Base-by-base conservation (phyloP, 768 basidiomycete species). In the Phanerochaete sordida region DNA sequence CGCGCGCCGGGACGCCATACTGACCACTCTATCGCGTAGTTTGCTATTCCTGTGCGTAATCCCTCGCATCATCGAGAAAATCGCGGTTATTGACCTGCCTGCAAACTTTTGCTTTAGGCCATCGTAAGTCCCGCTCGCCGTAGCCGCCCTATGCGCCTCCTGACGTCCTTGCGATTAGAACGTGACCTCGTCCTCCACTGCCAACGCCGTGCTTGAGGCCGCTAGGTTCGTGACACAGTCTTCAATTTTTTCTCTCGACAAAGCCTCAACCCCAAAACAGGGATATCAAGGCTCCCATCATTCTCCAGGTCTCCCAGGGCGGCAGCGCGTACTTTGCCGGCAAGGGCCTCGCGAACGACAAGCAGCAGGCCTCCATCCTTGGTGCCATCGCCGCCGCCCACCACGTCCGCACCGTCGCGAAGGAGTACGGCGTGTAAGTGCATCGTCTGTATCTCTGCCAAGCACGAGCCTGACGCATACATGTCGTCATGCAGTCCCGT, bases 301-400 rank as follows among this genome's bases (percentile, higher is more conserved):
- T 99, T 76, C 79, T 98, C 69, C 97, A 98, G 73, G 88, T 95
- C 64, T 99, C 97, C 57, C 95, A 99, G 74, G 97, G 97, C 59
- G 97, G 97, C 69, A 84, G 86, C 62, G 96, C 95, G 55, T 98
- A 90, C 83, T 98, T 91, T 71, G 93, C 93, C 47, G 97, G 97
- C 63, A 99, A 99, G 76, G 96, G 95, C 28, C 83, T 99, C 59
- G 78, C 90, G 68, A 98, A 98, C 74, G 93, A 90, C 74, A 88
- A 94, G 67, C 97, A 98, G 70, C 87, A 98, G 75, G 97, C 93
- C 5, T 98, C 96, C 46, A 89, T 95, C 70, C 74, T 83, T n/a
- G 97, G 97, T 71, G 93, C 97, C 62, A 74, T 90, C 69, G 91
- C 94, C 56, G 95, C 94, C 57, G 97, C 96, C 27, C 85, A 90